Conservation (phyloP, 768 basidiomycete species). For the Coprinopsis cinerea region DNA sequence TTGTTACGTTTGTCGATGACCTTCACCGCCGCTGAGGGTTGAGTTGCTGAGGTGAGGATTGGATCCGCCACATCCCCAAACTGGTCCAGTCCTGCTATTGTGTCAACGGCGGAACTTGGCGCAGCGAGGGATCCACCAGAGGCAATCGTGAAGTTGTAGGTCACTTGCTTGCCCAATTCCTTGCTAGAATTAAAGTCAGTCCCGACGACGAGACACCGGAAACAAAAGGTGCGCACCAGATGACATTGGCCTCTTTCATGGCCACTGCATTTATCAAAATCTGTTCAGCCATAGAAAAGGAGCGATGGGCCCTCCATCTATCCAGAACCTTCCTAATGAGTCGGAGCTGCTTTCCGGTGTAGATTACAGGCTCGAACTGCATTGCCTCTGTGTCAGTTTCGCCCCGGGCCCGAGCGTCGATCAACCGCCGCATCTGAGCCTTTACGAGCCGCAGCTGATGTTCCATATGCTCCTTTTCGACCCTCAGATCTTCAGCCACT, state of each 20-base stretch:
- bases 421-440: conserved; percentile 73
- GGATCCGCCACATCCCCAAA: conserved; percentile 93
- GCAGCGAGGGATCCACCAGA: conserved; percentile 74
- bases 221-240: conserved; percentile 50
- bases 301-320: conserved; percentile 78
- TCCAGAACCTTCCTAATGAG: conserved; percentile 79
- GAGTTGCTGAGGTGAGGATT: conserved; percentile 61
- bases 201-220: conserved; percentile 8
- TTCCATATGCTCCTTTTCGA: conserved; percentile 92
- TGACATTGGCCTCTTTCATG: conserved; percentile 92
- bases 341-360: conserved; percentile 74
- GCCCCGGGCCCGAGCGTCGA: conserved; percentile 73
- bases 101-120: conserved; percentile 79
- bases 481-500: conserved; percentile 82
- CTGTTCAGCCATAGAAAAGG: conserved; percentile 90
- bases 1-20: conserved; percentile 84
- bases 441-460: conserved; percentile 78
- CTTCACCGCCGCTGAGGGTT: conserved; percentile 85
- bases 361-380: conserved; percentile 76
- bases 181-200: conserved; percentile 41
- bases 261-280: conserved; percentile 79
- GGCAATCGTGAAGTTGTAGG: conserved; percentile 91
- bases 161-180: conserved; percentile 80
- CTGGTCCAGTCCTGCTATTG: conserved; percentile 81
- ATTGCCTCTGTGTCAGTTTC: conserved; percentile 58